Evolutionary conservation across 768 basidiomycete genomes (phyloP).

Genomic region (Tylopilus sp.): DNA sequence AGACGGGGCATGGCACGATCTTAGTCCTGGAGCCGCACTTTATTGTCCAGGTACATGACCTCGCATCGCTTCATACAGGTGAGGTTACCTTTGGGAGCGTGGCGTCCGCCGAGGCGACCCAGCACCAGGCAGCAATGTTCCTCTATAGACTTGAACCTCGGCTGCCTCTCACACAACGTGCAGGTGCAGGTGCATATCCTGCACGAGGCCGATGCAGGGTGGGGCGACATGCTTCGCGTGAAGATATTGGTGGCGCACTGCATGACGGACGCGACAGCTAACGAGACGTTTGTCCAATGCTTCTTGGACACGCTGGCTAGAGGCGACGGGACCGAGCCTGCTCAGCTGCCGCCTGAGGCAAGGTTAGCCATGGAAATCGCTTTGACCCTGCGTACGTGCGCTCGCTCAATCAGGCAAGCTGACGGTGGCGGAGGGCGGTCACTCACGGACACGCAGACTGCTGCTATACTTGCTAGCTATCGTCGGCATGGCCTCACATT

Average conservation of each 20-base stretch:
- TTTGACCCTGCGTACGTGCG: conserved; percentile 29
- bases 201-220: conserved; percentile 30
- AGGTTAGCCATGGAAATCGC: conserved; percentile 41
- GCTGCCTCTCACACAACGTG: conserved; percentile 41
- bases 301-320: conserved; percentile 42
- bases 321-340: not conserved
- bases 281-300: conserved; percentile 38
- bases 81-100: conserved; percentile 40
- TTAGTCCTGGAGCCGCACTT: conserved; percentile 35
- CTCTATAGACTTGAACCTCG: conserved; percentile 33
- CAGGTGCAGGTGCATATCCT: conserved; percentile 43
- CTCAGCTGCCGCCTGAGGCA: conserved; percentile 30
- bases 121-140: conserved; percentile 25
- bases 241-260: conserved; percentile 44
- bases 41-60: conserved; percentile 37
- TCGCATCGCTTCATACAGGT: conserved; percentile 29
- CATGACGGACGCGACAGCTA: conserved; percentile 48
- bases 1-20: too few relatives aligned
- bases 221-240: conserved; percentile 37
- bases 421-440: conserved; percentile 46
- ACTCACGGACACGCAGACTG: too few relatives aligned
- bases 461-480: too few relatives aligned
- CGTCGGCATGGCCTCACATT: too few relatives aligned
- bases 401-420: conserved; percentile 33
- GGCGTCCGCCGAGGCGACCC: conserved; percentile 34